Conservation (phyloP, 2,329 filamentous ascomycete genomes). For the Rugonectria rugulosa region DNA sequence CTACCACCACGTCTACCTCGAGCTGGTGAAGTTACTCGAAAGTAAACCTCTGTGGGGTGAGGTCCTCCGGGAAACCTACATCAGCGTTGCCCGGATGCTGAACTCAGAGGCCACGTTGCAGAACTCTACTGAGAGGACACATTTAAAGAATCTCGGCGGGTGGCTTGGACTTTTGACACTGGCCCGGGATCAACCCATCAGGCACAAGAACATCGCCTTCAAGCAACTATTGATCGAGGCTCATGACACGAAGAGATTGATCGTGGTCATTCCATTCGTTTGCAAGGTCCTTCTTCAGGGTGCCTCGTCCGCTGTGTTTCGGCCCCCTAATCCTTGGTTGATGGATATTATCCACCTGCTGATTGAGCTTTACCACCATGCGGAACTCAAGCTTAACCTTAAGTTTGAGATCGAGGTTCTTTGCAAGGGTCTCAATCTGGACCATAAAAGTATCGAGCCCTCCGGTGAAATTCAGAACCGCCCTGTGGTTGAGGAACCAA, state of each 20-base stretch:
- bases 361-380: slow-evolving; percentile 91
- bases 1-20: slow-evolving; percentile 91
- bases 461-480: slow-evolving; percentile 86
- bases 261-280: slow-evolving; percentile 95
- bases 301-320: slow-evolving; percentile 85
- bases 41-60: slow-evolving; percentile 83
- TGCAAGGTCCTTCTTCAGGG: slow-evolving; percentile 94
- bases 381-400: slow-evolving; percentile 92
- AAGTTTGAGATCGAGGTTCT: slow-evolving; percentile 99
- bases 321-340: slow-evolving; percentile 94
- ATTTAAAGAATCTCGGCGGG: slow-evolving; percentile 90
- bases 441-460: slow-evolving; percentile 90
- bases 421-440: slow-evolving; percentile 90
- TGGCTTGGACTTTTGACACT: slow-evolving; percentile 96
- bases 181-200: slow-evolving; percentile 92
- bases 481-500: slow-evolving; percentile 67
- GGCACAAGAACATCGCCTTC: slow-evolving; percentile 96
- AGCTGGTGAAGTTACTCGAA: slow-evolving; percentile 84
- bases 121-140: slow-evolving; percentile 82
- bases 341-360: slow-evolving; percentile 94
- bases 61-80: slow-evolving; percentile 91
- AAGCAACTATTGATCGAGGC: slow-evolving; percentile 94
- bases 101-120: slow-evolving; percentile 89
- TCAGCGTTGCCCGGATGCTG: slow-evolving; percentile 83
- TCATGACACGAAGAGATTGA: slow-evolving; percentile 87